Evolutionary conservation across 148 eudicot species (phyloP), one percentile per base, ranked within the genome.

Genomic region (Fagopyrum tataricum): DNA sequence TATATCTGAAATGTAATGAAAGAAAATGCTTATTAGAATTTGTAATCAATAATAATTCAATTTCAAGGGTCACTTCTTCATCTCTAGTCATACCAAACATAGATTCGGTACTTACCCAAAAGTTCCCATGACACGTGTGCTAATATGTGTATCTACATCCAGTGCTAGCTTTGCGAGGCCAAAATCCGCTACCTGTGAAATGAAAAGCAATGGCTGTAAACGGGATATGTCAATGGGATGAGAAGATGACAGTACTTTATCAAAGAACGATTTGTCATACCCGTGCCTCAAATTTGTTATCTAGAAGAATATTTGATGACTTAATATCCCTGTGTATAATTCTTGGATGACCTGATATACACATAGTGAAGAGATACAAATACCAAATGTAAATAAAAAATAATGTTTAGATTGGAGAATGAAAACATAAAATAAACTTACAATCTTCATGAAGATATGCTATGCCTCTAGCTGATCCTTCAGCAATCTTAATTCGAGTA

Each of bases 81-180:
- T 64, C 11, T 1, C 18, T 6, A 64, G 18, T 18, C 69, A 37
- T 13, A 31, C 20, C 12, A 21, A 20, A 41, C 26, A 39, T 44
- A 39, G 11, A 73, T 59, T 9, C 42, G 72, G n/a, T 21, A 70
- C 84, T 42, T 71, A 90, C 95, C 95, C 95, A 61, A 90, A 90
- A 48, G 91, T 90, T 83, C 95, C 95, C 89, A 90, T 86, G 55
- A 90, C 95, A 75, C 95, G 91, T 14, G 95, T 90, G 31, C 91
- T 76, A 71, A 90, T 84, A 67, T 90, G 95, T 2, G 95, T 82
- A 70, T 86, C 84, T 46, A 81, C 79, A 72, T 87, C 91, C 80
- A 77, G 72, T 55, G 88, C 87, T 71, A 89, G 77, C 78, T 85
- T 89, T 77, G 94, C 94, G 62, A 89, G 94, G 66, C 94, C 94